Base-by-base conservation (phyloP, 192 early-diverging fungal species). In the Oehlia diaphana region DNA sequence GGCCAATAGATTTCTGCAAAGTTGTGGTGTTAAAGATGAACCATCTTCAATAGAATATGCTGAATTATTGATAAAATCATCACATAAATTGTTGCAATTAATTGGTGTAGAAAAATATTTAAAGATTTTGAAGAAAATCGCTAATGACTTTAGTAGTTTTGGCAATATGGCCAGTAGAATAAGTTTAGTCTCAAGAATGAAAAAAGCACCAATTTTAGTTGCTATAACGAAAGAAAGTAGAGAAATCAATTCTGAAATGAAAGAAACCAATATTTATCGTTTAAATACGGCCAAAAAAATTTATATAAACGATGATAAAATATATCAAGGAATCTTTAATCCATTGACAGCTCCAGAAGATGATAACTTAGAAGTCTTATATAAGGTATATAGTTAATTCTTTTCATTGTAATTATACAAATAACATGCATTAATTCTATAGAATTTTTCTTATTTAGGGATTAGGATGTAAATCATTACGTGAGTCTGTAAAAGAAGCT, bases 21-120 rank as follows among this genome's bases (percentile, higher is more conserved):
- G 89, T 3, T 97, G 96, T 79, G 96, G 96, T 69, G 94, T 96
- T 12, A 92, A 91, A 69, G 90, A 93, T 44, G 92, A 94, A 67
- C 96, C 96, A 0, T 89, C 92, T 0, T 90, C 92, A 3, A 61
- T 88, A 9, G 95, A 97, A 50, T 75, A 96, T 26, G 89, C 94
- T 0, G 80, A 86, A 12, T 84, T 89, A 67, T 81, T 97, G 10
- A 87, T 94, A 0, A 86, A 87, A 4, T 81, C 87, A 2, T 91
- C 93, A 6, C 71, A 82, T 1, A 42, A 85, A 35, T 92, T 94
- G 82, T 84, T 90, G 77, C 86, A 87, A 33, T 84, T 87, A 7
- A 86, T 88, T 6, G n/a, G 58, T 28, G 88, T 85, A 50, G 91
- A 93, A 80, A 85, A 84, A 47, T 97, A 96, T 77, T 80, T 95